Percentiles rank a stretch among this genome's conserved stretches.
Conservation (phyloP, 176 grass and related monocot genomes). For the Hsuehochloa calcarea region DNA sequence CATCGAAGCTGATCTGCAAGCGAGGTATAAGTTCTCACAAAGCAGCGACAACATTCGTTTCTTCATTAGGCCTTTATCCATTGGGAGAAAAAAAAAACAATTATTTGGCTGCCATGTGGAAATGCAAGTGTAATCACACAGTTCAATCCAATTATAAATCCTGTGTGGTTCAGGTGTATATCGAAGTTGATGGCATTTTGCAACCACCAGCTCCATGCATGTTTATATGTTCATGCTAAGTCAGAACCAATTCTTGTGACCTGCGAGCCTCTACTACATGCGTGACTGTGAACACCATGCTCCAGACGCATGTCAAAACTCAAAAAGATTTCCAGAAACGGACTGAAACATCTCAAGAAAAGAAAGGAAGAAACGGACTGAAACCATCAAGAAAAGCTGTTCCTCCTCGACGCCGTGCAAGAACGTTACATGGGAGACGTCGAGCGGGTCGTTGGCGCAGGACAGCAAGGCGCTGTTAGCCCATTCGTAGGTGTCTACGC, state of each 20-base stretch:
- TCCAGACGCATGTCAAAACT: neutral
- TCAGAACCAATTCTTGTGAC: neutral
- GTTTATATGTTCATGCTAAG: neutral
- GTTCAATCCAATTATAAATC: neutral
- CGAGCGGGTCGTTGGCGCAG: too few species aligned
- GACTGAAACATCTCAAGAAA: too few species aligned
- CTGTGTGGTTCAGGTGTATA: neutral
- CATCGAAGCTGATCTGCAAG: neutral
- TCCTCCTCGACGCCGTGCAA: too few species aligned
- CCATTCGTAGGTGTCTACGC: too few species aligned
- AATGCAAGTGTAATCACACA: neutral
- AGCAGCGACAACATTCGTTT: neutral
- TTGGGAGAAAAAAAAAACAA: neutral
- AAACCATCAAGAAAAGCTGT: too few species aligned
- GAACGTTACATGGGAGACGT: too few species aligned
- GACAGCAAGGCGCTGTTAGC: too few species aligned
- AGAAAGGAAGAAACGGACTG: too few species aligned
- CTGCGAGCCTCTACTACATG: neutral
- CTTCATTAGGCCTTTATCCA: neutral
- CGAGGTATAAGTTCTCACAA: neutral
- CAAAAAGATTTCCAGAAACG: too few species aligned
- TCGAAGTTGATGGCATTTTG: neutral
- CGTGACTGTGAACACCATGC: neutral
- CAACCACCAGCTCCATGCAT: neutral
- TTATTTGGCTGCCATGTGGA: neutral